Conservation (phyloP, 2,329 filamentous ascomycete species). For the Fusarium piperis region DNA sequence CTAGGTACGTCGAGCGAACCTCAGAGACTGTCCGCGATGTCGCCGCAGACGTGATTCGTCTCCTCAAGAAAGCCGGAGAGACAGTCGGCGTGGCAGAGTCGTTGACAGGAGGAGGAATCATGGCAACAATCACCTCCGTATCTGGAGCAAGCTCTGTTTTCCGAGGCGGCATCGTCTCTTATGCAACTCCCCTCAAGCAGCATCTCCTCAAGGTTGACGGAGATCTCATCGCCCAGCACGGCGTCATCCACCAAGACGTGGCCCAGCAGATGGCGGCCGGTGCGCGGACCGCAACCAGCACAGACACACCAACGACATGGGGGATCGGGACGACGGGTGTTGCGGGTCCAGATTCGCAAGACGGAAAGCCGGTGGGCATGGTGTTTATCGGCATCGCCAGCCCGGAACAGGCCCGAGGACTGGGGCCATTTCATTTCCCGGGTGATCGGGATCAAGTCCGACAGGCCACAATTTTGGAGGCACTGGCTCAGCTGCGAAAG, state of each 20-base stretch:
- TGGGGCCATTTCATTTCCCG: constrained; percentile 29
- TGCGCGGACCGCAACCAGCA: constrained; percentile 10
- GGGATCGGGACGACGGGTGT: constrained; percentile 29
- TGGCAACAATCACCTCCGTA: constrained; percentile 45
- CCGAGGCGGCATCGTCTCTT: constrained; percentile 48
- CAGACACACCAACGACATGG: constrained; percentile 30
- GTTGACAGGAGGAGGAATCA: constrained; percentile 45
- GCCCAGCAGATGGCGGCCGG: constrained; percentile 34
- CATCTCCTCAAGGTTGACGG: constrained; percentile 37
- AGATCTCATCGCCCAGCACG: constrained; percentile 16
- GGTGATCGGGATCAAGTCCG: constrained; percentile 16
- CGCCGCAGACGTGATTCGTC: constrained; percentile 22
- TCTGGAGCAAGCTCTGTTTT: constrained; percentile 45
- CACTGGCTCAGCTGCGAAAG: constrained; percentile 14
- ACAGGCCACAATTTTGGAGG: constrained; percentile 6
- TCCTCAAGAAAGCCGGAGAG: constrained; percentile 32
- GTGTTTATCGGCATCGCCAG: constrained; percentile 30
- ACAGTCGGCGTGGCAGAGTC: constrained; percentile 46
- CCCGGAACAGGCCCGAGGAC: neutral
- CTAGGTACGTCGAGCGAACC: neutral
- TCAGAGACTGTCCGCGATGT: constrained; percentile 23
- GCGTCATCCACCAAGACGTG: constrained; percentile 28
- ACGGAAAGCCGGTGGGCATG: constrained; percentile 25
- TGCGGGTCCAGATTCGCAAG: constrained; percentile 19
- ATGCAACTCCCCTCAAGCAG: constrained; percentile 44